A percentile compares a stretch with the other conserved stretches of the same genome.
phyloP scores from a whole-genome alignment of 805 yeast species.

The Candida ovalis region DNA sequence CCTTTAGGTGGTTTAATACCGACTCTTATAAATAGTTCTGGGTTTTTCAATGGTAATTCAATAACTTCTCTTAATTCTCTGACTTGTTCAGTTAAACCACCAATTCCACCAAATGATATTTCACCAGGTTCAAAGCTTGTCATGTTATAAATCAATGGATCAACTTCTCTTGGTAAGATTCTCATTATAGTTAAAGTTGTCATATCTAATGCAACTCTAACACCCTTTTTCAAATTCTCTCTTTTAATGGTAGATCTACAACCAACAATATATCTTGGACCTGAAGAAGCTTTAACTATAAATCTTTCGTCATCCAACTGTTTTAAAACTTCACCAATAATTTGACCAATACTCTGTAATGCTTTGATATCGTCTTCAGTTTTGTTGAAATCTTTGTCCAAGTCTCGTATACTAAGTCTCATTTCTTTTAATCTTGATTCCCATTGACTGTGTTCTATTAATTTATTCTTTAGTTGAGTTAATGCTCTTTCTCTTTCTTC shows the following conservation, averaged over 20 bases:
- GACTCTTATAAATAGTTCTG: constrained; percentile 90
- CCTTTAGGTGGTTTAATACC: constrained; percentile 99
- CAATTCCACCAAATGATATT: constrained; percentile 88
- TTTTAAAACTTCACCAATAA: constrained; percentile 94
- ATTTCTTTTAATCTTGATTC: constrained; percentile 85
- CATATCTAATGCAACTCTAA: constrained; percentile 95
- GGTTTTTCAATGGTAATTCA: constrained; percentile 94
- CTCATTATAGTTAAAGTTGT: constrained; percentile 98
- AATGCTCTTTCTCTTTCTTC: constrained; percentile 66
- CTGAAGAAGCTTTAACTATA: constrained; percentile 94
- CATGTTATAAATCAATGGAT: constrained; percentile 97
- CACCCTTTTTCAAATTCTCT: constrained; percentile 82
- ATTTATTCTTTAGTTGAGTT: constrained; percentile 73
- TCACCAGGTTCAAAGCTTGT: constrained; percentile 98
- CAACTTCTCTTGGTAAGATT: constrained; percentile 94
- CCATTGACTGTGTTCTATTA: constrained; percentile 91
- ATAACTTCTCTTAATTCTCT: constrained; percentile 96
- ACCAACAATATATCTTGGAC: constrained; percentile 97
- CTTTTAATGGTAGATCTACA: constrained; percentile 90
- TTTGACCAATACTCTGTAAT: constrained; percentile 93
- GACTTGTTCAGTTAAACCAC: constrained; percentile 94
- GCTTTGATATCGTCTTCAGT: constrained; percentile 98
- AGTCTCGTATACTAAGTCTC: constrained; percentile 75
- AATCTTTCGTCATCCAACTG: constrained; percentile 92
- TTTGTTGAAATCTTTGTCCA: constrained; percentile 81